Conservation (phyloP, 768 basidiomycete genomes). For the Cantharellus anzutake region DNA sequence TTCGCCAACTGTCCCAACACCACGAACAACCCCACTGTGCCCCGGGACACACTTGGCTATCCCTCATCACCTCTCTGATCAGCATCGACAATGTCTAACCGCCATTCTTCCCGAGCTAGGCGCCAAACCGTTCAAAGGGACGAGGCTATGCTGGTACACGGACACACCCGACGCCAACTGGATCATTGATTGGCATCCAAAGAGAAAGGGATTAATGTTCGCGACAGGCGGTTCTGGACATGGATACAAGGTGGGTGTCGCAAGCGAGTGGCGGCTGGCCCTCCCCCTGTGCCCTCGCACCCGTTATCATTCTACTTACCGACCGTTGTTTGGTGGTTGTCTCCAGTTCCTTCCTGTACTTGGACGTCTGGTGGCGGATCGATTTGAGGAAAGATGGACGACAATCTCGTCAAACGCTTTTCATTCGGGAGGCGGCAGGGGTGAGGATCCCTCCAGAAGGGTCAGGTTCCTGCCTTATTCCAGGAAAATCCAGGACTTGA, state of each 20-base stretch:
- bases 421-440: too few relatives aligned
- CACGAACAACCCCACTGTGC: conserved; percentile 52
- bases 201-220: conserved; percentile 40
- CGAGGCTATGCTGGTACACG: conserved; percentile 88
- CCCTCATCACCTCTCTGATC: conserved; percentile 33
- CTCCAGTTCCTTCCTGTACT: conserved; percentile 71
- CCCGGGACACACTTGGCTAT: conserved; percentile 38
- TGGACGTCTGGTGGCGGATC: conserved; percentile 55
- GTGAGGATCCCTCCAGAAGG: too few relatives aligned
- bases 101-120: conserved; percentile 62
- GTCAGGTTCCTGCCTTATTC: too few relatives aligned
- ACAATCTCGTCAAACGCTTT: conserved; percentile 38
- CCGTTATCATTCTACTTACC: conserved; percentile 2
- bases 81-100: conserved; percentile 32
- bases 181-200: conserved; percentile 62
- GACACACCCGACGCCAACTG: conserved; percentile 77
- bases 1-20: conserved; percentile 30
- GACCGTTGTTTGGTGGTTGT: neutral
- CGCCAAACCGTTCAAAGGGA: conserved; percentile 45
- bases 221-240: conserved; percentile 85
- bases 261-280: neutral
- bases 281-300: conserved; percentile 1
- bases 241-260: conserved; percentile 48
- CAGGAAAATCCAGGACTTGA: too few relatives aligned
- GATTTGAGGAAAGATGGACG: conserved; percentile 44